Percentiles rank a stretch among this genome's conserved stretches.
Conservation (phyloP, 345 rosid species). For the Leavenworthia alabamica region DNA sequence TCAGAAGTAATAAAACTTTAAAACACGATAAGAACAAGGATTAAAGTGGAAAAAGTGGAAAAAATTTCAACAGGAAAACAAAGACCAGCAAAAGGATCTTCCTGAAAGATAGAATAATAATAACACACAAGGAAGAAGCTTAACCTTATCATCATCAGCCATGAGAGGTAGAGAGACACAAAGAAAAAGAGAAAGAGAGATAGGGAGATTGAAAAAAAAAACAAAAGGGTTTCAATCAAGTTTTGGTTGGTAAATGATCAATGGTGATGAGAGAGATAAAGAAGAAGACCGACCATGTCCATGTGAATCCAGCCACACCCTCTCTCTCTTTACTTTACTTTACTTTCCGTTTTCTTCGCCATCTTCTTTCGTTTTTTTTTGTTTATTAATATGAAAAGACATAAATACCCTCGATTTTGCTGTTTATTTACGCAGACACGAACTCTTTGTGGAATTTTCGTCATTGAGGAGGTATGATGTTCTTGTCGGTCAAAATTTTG, state of each 20-base stretch:
- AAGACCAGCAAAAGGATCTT: too few species aligned
- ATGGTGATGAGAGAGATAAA: constrained; percentile 35
- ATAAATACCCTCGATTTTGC: not conserved
- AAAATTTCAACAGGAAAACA: too few species aligned
- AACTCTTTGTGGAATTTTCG: constrained; percentile 16
- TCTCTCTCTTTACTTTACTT: too few species aligned
- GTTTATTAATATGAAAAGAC: not conserved
- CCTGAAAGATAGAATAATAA: not conserved
- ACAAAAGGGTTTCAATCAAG: constrained; percentile 28
- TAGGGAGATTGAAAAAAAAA: constrained; percentile 17
- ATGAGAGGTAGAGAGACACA: constrained; percentile 35
- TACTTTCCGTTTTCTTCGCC: constrained; percentile 40
- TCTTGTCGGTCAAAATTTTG: constrained; percentile 29
- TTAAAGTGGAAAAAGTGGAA: too few species aligned
- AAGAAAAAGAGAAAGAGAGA: constrained; percentile 9
- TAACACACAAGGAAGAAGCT: not conserved
- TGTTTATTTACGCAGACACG: constrained; percentile 10
- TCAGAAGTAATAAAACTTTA: not conserved
- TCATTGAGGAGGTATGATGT: constrained; percentile 2
- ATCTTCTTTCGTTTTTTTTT: not conserved
- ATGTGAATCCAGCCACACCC: constrained; percentile 59
- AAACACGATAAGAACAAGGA: not conserved
- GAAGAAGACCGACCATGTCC: too few species aligned
- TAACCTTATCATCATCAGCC: constrained; percentile 81
- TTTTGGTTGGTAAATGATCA: too few species aligned